These are phyloP conservation scores for Rhizopogon vinicolor DNA, from an alignment of 768 basidiomycete genomes.

Conservation along the genomic window DNA sequence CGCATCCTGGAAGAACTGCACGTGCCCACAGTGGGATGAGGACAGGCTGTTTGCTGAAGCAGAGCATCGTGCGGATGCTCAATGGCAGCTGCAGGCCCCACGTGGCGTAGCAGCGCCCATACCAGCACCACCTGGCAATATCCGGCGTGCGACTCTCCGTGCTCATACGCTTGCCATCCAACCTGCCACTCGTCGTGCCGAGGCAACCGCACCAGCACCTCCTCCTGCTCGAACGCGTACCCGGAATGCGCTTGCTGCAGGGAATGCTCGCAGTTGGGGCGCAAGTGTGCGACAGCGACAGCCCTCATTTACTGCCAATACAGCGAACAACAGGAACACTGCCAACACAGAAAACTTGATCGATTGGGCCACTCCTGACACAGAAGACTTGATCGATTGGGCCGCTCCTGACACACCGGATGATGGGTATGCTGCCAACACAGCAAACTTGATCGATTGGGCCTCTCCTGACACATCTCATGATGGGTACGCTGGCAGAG, in stretches of 20 bases:
- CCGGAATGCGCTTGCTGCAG: neutral
- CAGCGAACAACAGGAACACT: neutral
- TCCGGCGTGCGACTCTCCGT: neutral
- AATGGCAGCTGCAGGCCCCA: slow-evolving; percentile 26
- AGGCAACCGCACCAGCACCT: slow-evolving; percentile 2
- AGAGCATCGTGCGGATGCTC: slow-evolving; percentile 36
- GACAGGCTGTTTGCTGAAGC: slow-evolving; percentile 32
- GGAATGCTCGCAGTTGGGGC: neutral
- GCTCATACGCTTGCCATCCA: neutral
- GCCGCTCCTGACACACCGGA: too few relatives aligned
- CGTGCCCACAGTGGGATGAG: slow-evolving; percentile 68
- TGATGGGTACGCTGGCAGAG: slow-evolving; percentile 1
- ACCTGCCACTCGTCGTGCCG: neutral
- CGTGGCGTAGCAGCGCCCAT: slow-evolving; percentile 15
- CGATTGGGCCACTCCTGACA: too few relatives aligned
- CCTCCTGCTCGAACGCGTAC: neutral
- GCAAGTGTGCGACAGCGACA: neutral
- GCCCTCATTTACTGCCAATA: neutral
- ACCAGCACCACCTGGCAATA: neutral
- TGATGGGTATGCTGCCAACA: too few relatives aligned
- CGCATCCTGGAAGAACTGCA: slow-evolving; percentile 59
- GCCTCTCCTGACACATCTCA: too few relatives aligned
- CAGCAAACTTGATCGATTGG: too few relatives aligned
- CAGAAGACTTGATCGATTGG: too few relatives aligned
- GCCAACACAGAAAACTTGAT: too few relatives aligned